Evolutionary conservation across 805 yeast species (phyloP), one percentile per base, ranked within the genome.

Genomic region (Suhomyces xylopsoci): DNA sequence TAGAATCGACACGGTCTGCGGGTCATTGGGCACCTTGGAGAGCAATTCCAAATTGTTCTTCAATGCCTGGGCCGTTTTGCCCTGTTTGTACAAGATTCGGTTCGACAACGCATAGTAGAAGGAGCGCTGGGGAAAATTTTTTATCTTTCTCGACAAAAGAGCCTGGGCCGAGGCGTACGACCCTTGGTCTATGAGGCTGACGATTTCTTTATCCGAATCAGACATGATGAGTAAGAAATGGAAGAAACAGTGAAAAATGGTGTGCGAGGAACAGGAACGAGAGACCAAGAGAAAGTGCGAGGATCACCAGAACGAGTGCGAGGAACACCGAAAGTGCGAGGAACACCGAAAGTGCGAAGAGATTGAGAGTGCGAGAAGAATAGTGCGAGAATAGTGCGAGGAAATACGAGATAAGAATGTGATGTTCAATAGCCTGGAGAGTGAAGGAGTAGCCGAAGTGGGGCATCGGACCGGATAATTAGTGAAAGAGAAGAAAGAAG

Each of bases 41-140:
- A 64, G 49, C 8, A 75, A 58, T 22, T 57, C 51, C 50, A 69
- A 53, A 24, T 67, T 54, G 55, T 71, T 67, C 50, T 69, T 43
- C 47, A 67, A 10, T 1, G 82, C 77, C 45, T 66, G 70, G 2
- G 59, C 55, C 7, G 57, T 52, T 26, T 72, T 59, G 14, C 79
- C 78, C 17, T 62, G 62, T 36, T 66, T 60, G 26, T 68, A 69
- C 15, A 69, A 60, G 8, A 73, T 60, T 47, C 70, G 70, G 34
- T 73, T 65, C 47, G 70, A 67, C 46, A 82, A 64, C 1, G 82
- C 86, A 50, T 69, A 66, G 69, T 80, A 81, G 57, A 80, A 82
- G 5, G 82, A 74, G 28, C 81, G 74, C 26, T 80, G 76, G 2
- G 96, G 94, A 48, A 71, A 72, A 62, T 81, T 80, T 45, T 74